Conservation (phyloP, 192 early-diverging fungal species). For the Oehlia diaphana region DNA sequence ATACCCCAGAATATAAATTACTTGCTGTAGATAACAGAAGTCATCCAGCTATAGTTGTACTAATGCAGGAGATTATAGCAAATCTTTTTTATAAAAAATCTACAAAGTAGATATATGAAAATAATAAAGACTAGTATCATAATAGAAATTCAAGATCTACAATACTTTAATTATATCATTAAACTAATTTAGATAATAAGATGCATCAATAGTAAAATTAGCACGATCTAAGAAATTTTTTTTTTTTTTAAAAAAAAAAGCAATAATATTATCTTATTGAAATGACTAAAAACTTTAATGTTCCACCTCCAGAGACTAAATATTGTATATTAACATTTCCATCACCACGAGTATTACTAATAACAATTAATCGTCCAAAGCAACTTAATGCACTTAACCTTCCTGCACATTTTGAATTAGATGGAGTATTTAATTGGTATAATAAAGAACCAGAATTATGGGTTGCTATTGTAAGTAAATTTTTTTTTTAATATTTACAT, state of each 20-base stretch:
- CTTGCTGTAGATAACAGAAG: neutral
- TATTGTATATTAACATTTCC: slow-evolving; percentile 30
- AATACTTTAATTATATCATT: too few relatives aligned
- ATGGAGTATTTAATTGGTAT: slow-evolving; percentile 36
- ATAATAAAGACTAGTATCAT: neutral
- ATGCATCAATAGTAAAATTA: too few relatives aligned
- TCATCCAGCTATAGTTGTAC: neutral
- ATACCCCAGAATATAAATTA: neutral
- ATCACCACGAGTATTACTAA: slow-evolving; percentile 30
- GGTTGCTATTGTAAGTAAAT: slow-evolving; percentile 33
- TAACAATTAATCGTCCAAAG: slow-evolving; percentile 42
- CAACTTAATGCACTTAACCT: slow-evolving; percentile 36
- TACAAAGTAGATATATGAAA: neutral
- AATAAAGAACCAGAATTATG: slow-evolving; percentile 35
- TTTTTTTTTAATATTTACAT: neutral
- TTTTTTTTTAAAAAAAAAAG: too few relatives aligned
- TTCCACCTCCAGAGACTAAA: slow-evolving; percentile 26
- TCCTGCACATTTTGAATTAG: slow-evolving; percentile 34
- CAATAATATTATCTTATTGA: too few relatives aligned
- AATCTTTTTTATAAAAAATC: neutral
- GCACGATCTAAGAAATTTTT: too few relatives aligned
- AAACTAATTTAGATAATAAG: too few relatives aligned
- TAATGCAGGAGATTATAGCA: neutral
- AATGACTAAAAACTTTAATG: neutral
- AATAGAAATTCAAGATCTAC: too few relatives aligned